Percentiles rank a stretch among this genome's conserved stretches.
Evolutionary conservation across 306 rosid species (phyloP).

Genomic region (Trifolium repens): DNA sequence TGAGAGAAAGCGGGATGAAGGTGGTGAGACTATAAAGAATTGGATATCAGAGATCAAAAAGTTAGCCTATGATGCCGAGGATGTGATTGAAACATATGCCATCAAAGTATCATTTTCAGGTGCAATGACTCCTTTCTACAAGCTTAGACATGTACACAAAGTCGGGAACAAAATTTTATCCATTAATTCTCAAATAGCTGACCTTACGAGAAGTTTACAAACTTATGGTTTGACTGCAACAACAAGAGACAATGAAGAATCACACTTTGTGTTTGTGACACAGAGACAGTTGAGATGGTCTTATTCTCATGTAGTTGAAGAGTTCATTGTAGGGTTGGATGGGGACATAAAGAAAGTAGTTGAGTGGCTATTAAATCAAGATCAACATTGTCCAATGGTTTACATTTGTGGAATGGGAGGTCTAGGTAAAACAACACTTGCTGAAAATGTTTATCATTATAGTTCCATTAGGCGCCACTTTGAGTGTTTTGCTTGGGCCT

Average conservation of each 20-base stretch:
- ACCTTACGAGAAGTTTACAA: slow-evolving; percentile 44
- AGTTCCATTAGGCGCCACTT: slow-evolving; percentile 41
- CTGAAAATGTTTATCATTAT: slow-evolving; percentile 47
- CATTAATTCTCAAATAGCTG: slow-evolving; percentile 42
- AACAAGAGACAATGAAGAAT: slow-evolving; percentile 29
- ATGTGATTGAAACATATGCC: slow-evolving; percentile 54
- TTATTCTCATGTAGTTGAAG: slow-evolving; percentile 56
- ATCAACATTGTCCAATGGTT: slow-evolving; percentile 35
- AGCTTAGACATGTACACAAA: slow-evolving; percentile 30
- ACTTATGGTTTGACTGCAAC: slow-evolving; percentile 45
- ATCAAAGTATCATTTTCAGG: slow-evolving; percentile 40
- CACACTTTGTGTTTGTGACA: neutral
- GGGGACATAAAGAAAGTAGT: slow-evolving; percentile 39
- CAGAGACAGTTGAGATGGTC: slow-evolving; percentile 48
- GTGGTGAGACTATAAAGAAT: slow-evolving; percentile 44
- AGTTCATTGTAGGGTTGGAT: slow-evolving; percentile 54
- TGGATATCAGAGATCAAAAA: slow-evolving; percentile 53
- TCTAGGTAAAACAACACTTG: slow-evolving; percentile 67
- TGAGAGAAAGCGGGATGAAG: slow-evolving; percentile 46
- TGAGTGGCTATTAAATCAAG: slow-evolving; percentile 38
- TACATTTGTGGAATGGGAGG: slow-evolving; percentile 68
- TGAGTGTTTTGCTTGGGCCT: slow-evolving; percentile 45
- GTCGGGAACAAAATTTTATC: slow-evolving; percentile 38
- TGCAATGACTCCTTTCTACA: slow-evolving; percentile 28
- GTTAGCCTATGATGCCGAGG: slow-evolving; percentile 56